Evolutionary conservation across 2,329 filamentous ascomycete genomes (phyloP).

Genomic region (Colletotrichum cordylinicola): DNA sequence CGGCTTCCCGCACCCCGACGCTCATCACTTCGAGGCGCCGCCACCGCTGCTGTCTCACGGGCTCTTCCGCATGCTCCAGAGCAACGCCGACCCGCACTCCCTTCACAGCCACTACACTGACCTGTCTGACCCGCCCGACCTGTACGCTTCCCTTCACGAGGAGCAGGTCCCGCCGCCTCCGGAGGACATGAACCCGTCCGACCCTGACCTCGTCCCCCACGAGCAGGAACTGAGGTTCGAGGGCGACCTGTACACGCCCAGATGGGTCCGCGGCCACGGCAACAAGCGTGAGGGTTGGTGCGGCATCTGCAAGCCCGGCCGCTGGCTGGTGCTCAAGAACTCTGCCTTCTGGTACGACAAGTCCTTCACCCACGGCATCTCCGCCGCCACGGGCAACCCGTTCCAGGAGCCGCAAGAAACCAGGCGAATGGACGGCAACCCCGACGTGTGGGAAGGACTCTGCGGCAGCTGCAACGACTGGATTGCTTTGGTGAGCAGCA

Average conservation of each 20-base stretch:
- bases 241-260: conserved; percentile 82
- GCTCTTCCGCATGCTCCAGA: conserved; percentile 75
- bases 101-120: conserved; percentile 75
- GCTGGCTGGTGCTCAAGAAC: conserved; percentile 89
- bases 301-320: conserved; percentile 83
- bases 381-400: conserved; percentile 77
- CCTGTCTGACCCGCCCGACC: conserved; percentile 75
- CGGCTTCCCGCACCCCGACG: conserved; percentile 50
- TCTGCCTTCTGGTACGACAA: conserved; percentile 95
- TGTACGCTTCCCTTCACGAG: conserved; percentile 77
- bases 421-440: conserved; percentile 78
- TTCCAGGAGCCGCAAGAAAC: conserved; percentile 81
- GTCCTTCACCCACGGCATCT: conserved; percentile 87
- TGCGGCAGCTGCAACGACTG: conserved; percentile 82
- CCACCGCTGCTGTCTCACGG: conserved; percentile 73
- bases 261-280: conserved; percentile 84
- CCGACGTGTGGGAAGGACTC: conserved; percentile 81
- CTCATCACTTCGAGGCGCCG: conserved; percentile 63
- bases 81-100: conserved; percentile 73
- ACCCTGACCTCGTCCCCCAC: conserved; percentile 77
- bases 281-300: conserved; percentile 92
- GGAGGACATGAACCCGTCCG: conserved; percentile 81
- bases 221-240: conserved; percentile 82
- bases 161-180: conserved; percentile 77
- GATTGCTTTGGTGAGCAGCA: conserved; percentile 82